Evolutionary conservation across 495 filamentous ascomycete genomes (phyloP), one percentile per base, ranked within the genome.

Genomic region (Penicillium turbatum): DNA sequence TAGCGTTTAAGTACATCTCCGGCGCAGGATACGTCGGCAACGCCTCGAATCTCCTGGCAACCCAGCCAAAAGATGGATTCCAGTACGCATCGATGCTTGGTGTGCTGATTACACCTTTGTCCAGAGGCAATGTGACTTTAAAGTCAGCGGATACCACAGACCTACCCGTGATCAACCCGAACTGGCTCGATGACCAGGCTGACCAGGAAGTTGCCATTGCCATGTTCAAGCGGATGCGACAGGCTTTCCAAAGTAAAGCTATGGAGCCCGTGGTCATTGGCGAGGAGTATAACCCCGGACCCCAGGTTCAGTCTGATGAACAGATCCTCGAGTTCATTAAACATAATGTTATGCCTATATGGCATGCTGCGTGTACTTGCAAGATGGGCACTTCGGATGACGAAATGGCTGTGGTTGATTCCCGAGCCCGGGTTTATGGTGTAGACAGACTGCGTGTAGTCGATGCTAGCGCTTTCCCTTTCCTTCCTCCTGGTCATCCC

Each of bases 41-140:
- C 31, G 65, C 72, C 38, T 75, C 69, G 5, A 66, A 72, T 3
- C 59, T 81, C n/a, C 53, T 60, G 2, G 50, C 57, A 7, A 62
- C 53, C 5, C 67, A 55, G 32, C 74, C 75, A 0, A 53, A 58
- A 4, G 78, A 80, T 48, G 73, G 73, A 3, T 67, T 70, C 29
- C 68, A 80, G 5, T 82, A 82, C 56, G 73, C 69, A 11, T 57
- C 71, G 3, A 62, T 83, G 0, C 30, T 66, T 0, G 69, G 58
- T 6, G 70, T 68, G 0, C 64, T 86, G 1, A 51, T 73, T 0
- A 65, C 81, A 0, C 79, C 82, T 0, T 55, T 72, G 1, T 82
- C 79, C 0, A 71, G 81, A 0, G 83, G 84, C 30, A 82, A 69
- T 46, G 72, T 87, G 6, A 79, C 73, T 1, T 74, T 87, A 48